Percentiles rank a stretch among this genome's conserved stretches.
These are phyloP conservation scores for Ulmus americana DNA, from an alignment of 331 rosid genomes.

Conservation along the genomic window DNA sequence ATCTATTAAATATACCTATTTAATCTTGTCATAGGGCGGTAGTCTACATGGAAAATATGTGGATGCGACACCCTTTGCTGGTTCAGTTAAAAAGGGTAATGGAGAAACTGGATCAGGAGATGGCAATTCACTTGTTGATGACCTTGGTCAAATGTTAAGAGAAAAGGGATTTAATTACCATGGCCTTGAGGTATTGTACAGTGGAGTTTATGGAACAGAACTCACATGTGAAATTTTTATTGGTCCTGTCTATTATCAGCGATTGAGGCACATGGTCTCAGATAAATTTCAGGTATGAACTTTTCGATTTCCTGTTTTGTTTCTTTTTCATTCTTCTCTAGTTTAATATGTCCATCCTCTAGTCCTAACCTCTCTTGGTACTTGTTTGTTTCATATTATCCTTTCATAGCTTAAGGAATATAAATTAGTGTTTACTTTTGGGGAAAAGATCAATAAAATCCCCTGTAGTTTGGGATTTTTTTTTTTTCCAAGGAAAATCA, in stretches of 20 bases:
- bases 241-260: slow-evolving; percentile 96
- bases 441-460: too few species aligned
- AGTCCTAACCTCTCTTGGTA: too few species aligned
- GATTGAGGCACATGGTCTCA: slow-evolving; percentile 97
- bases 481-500: too few species aligned
- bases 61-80: slow-evolving; percentile 80
- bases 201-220: slow-evolving; percentile 94
- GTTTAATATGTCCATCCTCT: too few species aligned
- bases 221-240: slow-evolving; percentile 81
- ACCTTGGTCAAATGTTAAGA: slow-evolving; percentile 66
- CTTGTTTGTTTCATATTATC: too few species aligned
- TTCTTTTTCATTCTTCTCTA: too few species aligned
- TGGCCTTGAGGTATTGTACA: slow-evolving; percentile 81
- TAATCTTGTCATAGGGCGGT: slow-evolving; percentile 58
- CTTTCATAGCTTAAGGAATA: too few species aligned
- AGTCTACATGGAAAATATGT: slow-evolving; percentile 70
- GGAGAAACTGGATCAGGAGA: slow-evolving; percentile 32
- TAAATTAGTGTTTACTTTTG: too few species aligned
- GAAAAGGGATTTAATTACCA: slow-evolving; percentile 86
- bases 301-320: not conserved
- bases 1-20: not conserved
- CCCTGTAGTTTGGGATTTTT: too few species aligned
- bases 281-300: slow-evolving; percentile 73
- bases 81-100: slow-evolving; percentile 40
- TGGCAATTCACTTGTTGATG: slow-evolving; percentile 67